phyloP scores from a whole-genome alignment of 129 eudicot species.

The Solidago caesia region DNA sequence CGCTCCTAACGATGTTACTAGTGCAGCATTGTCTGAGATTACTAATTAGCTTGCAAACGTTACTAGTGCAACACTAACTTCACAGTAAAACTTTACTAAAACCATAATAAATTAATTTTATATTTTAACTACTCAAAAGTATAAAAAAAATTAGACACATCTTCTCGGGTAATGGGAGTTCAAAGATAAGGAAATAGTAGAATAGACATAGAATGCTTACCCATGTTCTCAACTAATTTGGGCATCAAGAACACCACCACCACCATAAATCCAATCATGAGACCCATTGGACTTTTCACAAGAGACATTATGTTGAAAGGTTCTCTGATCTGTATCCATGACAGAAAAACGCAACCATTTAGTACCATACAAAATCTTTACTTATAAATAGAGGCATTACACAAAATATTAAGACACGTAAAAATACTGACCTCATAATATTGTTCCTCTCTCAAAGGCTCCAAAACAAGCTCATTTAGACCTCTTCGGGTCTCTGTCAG shows the following conservation, averaged over 20 bases:
- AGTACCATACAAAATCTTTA: not conserved
- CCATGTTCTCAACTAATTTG: slow-evolving; percentile 79
- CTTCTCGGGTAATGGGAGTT: too few relatives aligned
- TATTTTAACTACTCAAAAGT: too few relatives aligned
- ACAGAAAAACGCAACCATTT: slow-evolving; percentile 6
- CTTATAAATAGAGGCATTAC: not conserved
- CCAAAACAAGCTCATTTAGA: slow-evolving; percentile 82
- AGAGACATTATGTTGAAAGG: slow-evolving; percentile 76
- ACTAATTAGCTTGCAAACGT: not conserved
- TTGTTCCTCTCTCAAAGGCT: slow-evolving; percentile 92
- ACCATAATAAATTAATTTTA: not conserved
- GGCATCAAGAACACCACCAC: slow-evolving; percentile 94
- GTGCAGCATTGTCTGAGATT: too few relatives aligned
- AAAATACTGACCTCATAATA: slow-evolving; percentile 72
- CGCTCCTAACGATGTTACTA: too few relatives aligned
- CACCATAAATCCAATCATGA: slow-evolving; percentile 96
- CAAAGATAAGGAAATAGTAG: not conserved
- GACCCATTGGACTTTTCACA: slow-evolving; percentile 97
- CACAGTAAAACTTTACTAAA: not conserved
- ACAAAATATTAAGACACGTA: not conserved
- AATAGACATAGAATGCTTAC: slow-evolving; percentile 44
- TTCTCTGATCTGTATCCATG: slow-evolving; percentile 71
- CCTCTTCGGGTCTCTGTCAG: slow-evolving; percentile 85
- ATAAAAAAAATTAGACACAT: too few relatives aligned
- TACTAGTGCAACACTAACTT: not conserved